A percentile compares a stretch with the other conserved stretches of the same genome.
Evolutionary conservation across 495 filamentous ascomycete genomes (phyloP).

Genomic region (Alectoria sarmentosa): DNA sequence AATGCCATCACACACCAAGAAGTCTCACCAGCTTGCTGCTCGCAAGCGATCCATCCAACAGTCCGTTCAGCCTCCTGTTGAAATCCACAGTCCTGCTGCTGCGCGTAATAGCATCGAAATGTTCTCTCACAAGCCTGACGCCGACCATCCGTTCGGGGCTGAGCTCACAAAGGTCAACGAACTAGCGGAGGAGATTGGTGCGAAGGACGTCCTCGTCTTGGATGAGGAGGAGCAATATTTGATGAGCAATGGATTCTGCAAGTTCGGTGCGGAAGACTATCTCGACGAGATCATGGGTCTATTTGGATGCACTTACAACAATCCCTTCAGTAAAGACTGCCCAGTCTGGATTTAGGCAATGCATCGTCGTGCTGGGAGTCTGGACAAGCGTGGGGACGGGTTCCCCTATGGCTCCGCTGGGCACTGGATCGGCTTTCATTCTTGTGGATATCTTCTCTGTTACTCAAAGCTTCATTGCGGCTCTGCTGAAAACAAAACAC

Average conservation of each 20-base stretch:
- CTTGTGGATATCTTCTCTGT: conserved; percentile 18
- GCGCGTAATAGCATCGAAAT: conserved; percentile 38
- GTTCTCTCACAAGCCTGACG: conserved; percentile 34
- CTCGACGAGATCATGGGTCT: conserved; percentile 69
- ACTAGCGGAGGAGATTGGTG: conserved; percentile 81
- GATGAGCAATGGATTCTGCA: conserved; percentile 56
- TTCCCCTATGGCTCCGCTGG: conserved; percentile 18
- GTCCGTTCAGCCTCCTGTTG: conserved; percentile 37
- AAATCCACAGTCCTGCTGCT: conserved; percentile 32
- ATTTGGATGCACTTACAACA: conserved; percentile 47
- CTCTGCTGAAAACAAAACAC: conserved; percentile 12
- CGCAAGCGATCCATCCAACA: conserved; percentile 54
- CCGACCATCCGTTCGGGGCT: conserved; percentile 43
- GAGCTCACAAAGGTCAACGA: conserved; percentile 49
- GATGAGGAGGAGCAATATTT: conserved; percentile 67
- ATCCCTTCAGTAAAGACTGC: conserved; percentile 36
- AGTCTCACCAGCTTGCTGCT: conserved; percentile 57
- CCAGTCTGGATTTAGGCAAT: conserved; percentile 39
- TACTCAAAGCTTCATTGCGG: conserved; percentile 14
- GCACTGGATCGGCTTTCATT: conserved; percentile 3
- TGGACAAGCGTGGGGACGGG: conserved; percentile 27
- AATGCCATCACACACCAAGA: conserved; percentile 78
- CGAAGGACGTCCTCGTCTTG: conserved; percentile 44
- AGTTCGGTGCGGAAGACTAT: conserved; percentile 78
- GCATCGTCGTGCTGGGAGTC: not conserved